Conservation (phyloP, 768 basidiomycete species). For the Mycena vitilis region DNA sequence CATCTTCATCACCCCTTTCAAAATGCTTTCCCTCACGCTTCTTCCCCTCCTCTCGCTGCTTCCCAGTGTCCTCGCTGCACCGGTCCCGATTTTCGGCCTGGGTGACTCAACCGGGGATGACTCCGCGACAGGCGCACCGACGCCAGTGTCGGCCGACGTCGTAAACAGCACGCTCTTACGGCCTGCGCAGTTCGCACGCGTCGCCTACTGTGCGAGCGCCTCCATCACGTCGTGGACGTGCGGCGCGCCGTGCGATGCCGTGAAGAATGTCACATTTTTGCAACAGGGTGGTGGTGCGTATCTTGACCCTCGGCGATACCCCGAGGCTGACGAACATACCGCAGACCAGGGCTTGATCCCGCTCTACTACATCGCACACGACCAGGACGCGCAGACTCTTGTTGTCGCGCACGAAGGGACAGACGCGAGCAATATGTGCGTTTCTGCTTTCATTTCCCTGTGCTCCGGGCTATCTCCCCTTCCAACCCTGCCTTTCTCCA, state of each 20-base stretch:
- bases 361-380: slow-evolving; percentile 51
- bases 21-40: slow-evolving; percentile 5
- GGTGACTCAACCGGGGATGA: slow-evolving; percentile 7
- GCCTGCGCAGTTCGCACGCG: slow-evolving; percentile 50
- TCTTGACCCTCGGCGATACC: neutral
- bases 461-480: too few species aligned
- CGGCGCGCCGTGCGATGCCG: slow-evolving; percentile 27
- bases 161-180: slow-evolving; percentile 35
- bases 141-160: slow-evolving; percentile 15
- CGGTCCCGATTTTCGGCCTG: slow-evolving; percentile 22
- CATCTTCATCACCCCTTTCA: too few species aligned
- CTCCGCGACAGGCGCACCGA: slow-evolving; percentile 19
- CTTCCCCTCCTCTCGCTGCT: slow-evolving; percentile 28
- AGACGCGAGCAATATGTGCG: slow-evolving; percentile 27
- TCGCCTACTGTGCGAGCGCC: slow-evolving; percentile 50
- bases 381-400: slow-evolving; percentile 46
- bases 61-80: slow-evolving; percentile 10
- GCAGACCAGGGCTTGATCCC: slow-evolving; percentile 46
- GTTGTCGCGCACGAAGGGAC: slow-evolving; percentile 43
- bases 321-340: neutral
- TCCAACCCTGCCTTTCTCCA: too few species aligned
- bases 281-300: slow-evolving; percentile 50
- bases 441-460: too few species aligned
- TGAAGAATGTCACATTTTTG: slow-evolving; percentile 26
- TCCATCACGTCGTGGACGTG: slow-evolving; percentile 45